Evolutionary conservation across 768 basidiomycete species (phyloP).

Genomic region (Phlebiopsis flavidoalba): DNA sequence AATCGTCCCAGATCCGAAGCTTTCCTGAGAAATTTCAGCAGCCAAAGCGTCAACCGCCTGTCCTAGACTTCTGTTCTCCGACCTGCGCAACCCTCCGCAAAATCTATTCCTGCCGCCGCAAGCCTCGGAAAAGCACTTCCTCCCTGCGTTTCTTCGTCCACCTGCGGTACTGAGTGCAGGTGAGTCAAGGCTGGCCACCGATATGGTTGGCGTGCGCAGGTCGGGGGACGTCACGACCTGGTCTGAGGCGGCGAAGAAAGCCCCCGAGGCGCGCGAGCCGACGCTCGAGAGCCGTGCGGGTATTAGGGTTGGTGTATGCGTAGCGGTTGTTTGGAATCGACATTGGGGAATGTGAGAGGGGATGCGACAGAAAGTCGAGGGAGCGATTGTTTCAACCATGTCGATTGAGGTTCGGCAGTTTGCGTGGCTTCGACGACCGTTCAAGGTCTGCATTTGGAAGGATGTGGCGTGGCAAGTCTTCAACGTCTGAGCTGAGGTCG

Average conservation of each 20-base stretch:
- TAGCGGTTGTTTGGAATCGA: background rate
- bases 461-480: background rate
- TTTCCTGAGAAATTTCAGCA: too few relatives aligned
- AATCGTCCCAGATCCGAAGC: too few relatives aligned
- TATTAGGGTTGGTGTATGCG: background rate
- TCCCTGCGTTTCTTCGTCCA: background rate
- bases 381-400: background rate
- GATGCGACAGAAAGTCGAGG: background rate
- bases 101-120: background rate
- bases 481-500: background rate
- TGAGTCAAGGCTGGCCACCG: background rate
- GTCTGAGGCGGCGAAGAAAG: background rate
- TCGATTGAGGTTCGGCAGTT: background rate
- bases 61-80: too few relatives aligned
- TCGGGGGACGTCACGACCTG: background rate
- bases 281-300: background rate
- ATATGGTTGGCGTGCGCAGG: background rate
- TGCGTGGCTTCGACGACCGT: background rate
- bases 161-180: background rate
- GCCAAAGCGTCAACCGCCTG: too few relatives aligned
- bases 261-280: background rate
- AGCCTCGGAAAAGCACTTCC: background rate
- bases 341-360: background rate
- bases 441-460: background rate
- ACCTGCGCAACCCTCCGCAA: background rate